Evolutionary conservation across 2,329 filamentous ascomycete genomes (phyloP).

Genomic region (Cytospora piceae): DNA sequence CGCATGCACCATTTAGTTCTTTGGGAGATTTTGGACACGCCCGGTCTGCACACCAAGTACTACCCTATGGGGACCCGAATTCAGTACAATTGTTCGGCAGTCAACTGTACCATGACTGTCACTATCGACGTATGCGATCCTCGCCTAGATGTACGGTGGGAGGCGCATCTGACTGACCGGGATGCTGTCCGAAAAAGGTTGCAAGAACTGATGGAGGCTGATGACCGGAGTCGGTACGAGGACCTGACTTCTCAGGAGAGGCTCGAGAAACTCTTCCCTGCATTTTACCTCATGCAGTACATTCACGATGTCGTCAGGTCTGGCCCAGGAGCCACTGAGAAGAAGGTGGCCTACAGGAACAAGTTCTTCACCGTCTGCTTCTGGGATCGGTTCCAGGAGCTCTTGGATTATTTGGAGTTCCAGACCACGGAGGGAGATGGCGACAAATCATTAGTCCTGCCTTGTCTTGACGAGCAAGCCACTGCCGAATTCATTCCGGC

Average conservation of each 20-base stretch:
- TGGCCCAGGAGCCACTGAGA: constrained; percentile 9
- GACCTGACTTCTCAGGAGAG: constrained; percentile 41
- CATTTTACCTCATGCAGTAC: constrained; percentile 29
- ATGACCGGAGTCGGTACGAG: constrained; percentile 54
- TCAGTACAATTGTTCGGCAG: constrained; percentile 47
- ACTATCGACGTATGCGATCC: constrained; percentile 54
- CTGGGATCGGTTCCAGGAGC: constrained; percentile 14
- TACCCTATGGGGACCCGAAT: constrained; percentile 45
- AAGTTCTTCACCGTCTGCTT: constrained; percentile 30
- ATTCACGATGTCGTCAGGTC: constrained; percentile 25
- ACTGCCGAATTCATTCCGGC: neutral
- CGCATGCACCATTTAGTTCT: constrained; percentile 28
- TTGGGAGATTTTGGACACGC: neutral
- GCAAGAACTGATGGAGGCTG: constrained; percentile 40
- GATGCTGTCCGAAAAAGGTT: constrained; percentile 48
- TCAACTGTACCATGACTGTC: constrained; percentile 47
- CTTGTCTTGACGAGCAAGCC: constrained; percentile 17
- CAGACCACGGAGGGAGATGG: constrained; percentile 6
- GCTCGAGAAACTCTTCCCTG: constrained; percentile 24
- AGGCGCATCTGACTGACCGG: constrained; percentile 50
- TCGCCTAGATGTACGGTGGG: constrained; percentile 49
- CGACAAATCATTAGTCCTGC: constrained; percentile 24
- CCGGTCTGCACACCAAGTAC: constrained; percentile 38
- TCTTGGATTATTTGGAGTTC: constrained; percentile 26
- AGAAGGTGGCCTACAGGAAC: constrained; percentile 27